Evolutionary conservation across 768 basidiomycete genomes (phyloP).

Genomic region (Ramaria sp.): DNA sequence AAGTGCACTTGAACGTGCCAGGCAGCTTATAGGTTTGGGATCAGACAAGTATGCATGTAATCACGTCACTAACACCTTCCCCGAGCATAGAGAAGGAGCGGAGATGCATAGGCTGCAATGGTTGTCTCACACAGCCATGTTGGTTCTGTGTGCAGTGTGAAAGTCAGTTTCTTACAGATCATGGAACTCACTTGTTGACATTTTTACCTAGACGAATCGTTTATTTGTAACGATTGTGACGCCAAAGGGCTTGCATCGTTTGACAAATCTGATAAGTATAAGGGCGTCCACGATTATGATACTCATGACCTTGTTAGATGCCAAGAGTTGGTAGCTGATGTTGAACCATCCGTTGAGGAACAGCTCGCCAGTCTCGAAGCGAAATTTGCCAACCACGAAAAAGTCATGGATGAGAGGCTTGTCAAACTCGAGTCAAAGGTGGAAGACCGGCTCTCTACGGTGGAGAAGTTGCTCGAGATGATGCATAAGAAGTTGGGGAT

Average conservation of each 20-base stretch:
- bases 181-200: no score
- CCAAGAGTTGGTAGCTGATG: background rate
- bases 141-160: background rate
- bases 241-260: background rate
- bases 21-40: no score
- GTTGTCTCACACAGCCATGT: background rate
- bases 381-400: background rate
- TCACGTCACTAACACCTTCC: background rate
- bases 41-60: background rate
- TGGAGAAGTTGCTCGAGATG: background rate
- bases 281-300: background rate
- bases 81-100: background rate
- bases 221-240: background rate
- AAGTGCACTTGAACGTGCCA: no score
- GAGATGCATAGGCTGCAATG: background rate
- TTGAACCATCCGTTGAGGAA: background rate
- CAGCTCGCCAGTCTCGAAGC: background rate
- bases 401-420: background rate
- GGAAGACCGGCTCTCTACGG: background rate
- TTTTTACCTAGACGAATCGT: background rate
- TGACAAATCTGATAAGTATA: background rate
- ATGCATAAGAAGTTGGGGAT: background rate
- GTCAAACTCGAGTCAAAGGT: no score
- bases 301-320: background rate
- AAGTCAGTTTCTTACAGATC: background rate